Percentiles rank a stretch among this genome's conserved stretches.
These are phyloP conservation scores for Coemansia sp. DNA, from an alignment of 192 early-diverging fungal species.

Conservation along the genomic window DNA sequence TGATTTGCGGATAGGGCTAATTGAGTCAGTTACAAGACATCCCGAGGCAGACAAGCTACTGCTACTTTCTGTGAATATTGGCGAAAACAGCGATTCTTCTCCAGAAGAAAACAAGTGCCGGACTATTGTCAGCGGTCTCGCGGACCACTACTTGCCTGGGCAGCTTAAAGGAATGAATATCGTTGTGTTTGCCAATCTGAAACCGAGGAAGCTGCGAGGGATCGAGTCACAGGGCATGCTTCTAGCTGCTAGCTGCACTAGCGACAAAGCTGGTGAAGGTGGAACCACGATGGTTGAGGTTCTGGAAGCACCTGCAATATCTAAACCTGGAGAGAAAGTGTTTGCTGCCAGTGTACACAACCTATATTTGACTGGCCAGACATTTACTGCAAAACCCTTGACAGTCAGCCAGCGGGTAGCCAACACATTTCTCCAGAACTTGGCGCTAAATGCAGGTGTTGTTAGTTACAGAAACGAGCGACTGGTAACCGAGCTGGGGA, in stretches of 20 bases:
- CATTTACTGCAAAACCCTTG: constrained; percentile 3
- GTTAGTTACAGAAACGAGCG: constrained; percentile 14
- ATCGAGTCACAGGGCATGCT: constrained; percentile 39
- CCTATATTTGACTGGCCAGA: neutral
- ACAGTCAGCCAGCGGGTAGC: constrained; percentile 21
- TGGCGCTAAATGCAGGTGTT: constrained; percentile 10
- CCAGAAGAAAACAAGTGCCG: neutral
- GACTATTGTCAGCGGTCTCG: constrained; percentile 36
- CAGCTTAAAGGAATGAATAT: constrained; percentile 18
- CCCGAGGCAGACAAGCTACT: constrained; percentile 29
- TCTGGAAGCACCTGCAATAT: constrained; percentile 19
- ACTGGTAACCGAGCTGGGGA: constrained; percentile 12
- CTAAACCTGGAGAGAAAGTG: constrained; percentile 20
- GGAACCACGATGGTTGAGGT: constrained; percentile 16
- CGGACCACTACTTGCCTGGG: constrained; percentile 22
- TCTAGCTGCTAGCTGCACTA: constrained; percentile 18
- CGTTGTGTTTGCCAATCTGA: constrained; percentile 38
- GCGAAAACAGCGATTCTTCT: constrained; percentile 5
- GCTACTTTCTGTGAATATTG: constrained; percentile 26
- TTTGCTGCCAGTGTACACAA: neutral
- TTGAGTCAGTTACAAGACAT: constrained; percentile 14
- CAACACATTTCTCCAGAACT: constrained; percentile 12
- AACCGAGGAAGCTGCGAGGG: constrained; percentile 33
- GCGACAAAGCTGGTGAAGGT: neutral
- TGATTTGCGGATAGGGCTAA: constrained; percentile 20